These are phyloP conservation scores for Solanum gandarillasii DNA, from an alignment of 257 asterid species.

Conservation along the genomic window DNA sequence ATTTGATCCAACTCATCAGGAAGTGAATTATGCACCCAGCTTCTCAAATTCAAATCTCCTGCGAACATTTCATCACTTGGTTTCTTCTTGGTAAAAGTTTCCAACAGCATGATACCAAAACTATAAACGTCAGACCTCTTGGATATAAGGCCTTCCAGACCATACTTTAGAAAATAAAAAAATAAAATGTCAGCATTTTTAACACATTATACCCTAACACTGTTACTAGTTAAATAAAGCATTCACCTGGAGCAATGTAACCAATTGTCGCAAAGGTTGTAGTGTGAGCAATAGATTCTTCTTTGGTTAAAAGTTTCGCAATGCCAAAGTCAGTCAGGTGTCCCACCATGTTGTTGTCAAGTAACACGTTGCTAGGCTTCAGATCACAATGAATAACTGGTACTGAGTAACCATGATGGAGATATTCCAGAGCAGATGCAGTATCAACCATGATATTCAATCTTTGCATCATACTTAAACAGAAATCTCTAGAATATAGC, in stretches of 20 bases:
- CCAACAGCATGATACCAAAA: constrained; percentile 14
- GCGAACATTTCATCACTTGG: constrained; percentile 3
- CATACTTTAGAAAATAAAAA: constrained; percentile 8
- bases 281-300: constrained; percentile 7
- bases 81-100: constrained; percentile 14
- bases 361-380: constrained; percentile 19
- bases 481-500: neutral
- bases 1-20: neutral
- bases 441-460: constrained; percentile 14
- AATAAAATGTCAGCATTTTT: too few relatives aligned
- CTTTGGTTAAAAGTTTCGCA: constrained; percentile 9
- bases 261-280: constrained; percentile 17
- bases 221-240: too few relatives aligned
- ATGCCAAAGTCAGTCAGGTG: constrained; percentile 22
- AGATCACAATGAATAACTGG: constrained; percentile 14
- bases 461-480: constrained; percentile 5
- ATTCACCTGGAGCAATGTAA: constrained; percentile 11
- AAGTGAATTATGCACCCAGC: neutral
- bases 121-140: neutral
- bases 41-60: constrained; percentile 11
- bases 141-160: constrained; percentile 10
- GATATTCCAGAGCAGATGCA: constrained; percentile 14
- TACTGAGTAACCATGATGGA: constrained; percentile 10
- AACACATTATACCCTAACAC: too few relatives aligned
- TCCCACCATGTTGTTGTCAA: constrained; percentile 14